Base-by-base conservation (phyloP, 768 basidiomycete genomes). In the Cyathus striatus region DNA sequence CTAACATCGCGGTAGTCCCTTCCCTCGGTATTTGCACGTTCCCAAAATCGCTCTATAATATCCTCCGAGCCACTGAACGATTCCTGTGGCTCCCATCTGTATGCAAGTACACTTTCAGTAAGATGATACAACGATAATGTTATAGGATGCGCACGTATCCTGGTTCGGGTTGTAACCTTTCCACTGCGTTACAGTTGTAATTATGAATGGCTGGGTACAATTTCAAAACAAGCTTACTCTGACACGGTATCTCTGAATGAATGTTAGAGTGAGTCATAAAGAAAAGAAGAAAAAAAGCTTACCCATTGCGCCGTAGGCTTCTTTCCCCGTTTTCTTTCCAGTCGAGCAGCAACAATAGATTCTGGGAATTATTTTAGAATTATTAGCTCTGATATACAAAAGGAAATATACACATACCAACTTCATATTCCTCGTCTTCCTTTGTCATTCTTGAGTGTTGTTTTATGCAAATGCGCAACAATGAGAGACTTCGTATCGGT, bases 11-110 rank as follows among this genome's bases (percentile, higher is more conserved):
- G 54, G 36, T 65, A 59, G 47, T 85, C 79, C 44, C 83, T 70
- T 46, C 70, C 61, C 58, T 66, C 55, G 34, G 72, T 55, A 55
- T 74, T 58, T 40, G 73, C 52, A 48, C 73, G 65, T 51, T 73
- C 49, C 78, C 76, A 72, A 59, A 86, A 74, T 21, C 65, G 51
- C 40, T 74, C 44, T 47, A 83, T 23, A 13, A 85, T 66, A 39
- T 79, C 68, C 49, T 80, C 75, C 0, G 83, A 82, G 5, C 59
- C 72, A 13, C 55, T 57, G 46, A 87, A 85, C 6, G 81, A 82
- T 40, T 75, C 66, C 6, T 63, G 56, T 6, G 85, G 83, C 49
- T 87, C 85, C 83, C 83, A 86, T 7, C 84, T 86, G 48, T 24
- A 41, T 17, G 32, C 41, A 30, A 18, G 10, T 33, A 12, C 12